Evolutionary conservation across 2,329 filamentous ascomycete genomes (phyloP), one percentile per base, ranked within the genome.

Genomic region (Aspergillus pseudotamarii): DNA sequence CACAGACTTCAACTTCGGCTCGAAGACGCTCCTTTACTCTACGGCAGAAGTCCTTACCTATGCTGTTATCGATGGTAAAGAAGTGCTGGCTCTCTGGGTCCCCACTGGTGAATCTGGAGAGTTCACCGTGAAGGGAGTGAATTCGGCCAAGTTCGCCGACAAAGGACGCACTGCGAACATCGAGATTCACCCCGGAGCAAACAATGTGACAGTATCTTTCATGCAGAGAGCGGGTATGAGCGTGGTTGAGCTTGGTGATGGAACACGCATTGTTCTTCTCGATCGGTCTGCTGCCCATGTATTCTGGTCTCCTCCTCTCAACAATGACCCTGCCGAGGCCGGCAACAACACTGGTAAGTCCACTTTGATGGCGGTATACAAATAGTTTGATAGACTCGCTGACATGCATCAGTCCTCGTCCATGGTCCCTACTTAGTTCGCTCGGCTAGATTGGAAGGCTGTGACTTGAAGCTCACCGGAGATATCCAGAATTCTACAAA

Each of bases 1-100:
- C 0, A 86, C 86, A 0, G 87, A 89, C 66, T 89, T 88, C 61
- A 72, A 66, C 1, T 82, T 88, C 45, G 87, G 86, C 1, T 72
- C 75, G 9, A 78, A 85, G 64, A 82, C 74, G 0, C 71, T 87
- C 0, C 70, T 87, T 0, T 87, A 87, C 70, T 85, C 84, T 0
- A 86, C 85, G 1, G 83, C 84, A 0, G 85, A 87, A 64, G 78
- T 87, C 0, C 70, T 87, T 12, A 86, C 81, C 65, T 84, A 85
- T 60, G 76, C 83, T 0, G 64, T 81, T 0, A 77, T 86, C 9
- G 83, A 85, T 38, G 75, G 75, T 8, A 80, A 81, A 53, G 79
- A 83, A 9, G 74, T 71, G 0, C 72, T 88, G 1, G 81, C 81
- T 0, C 76, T 88, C 1, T 88, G 86, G 82, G 74, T 86, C 4